A percentile compares a stretch with the other conserved stretches of the same genome.
phyloP scores from a whole-genome alignment of 169 alveolate genomes.

The Perkinsus marinus region DNA sequence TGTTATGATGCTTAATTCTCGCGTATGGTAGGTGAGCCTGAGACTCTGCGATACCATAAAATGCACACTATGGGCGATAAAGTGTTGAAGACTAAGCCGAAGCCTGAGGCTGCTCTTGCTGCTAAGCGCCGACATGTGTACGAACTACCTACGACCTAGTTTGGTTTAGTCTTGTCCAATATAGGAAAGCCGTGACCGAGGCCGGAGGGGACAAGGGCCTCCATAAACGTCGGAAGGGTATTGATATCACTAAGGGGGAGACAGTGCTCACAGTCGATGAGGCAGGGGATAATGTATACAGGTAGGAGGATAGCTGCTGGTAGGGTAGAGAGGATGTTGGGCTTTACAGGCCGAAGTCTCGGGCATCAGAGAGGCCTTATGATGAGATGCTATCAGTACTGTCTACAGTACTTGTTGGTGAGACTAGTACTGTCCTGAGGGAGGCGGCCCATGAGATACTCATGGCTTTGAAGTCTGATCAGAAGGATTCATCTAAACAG shows the following conservation, averaged over 20 bases:
- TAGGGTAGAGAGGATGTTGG: background rate
- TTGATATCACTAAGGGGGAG: slow-evolving; percentile 51
- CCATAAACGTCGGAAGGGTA: slow-evolving; percentile 2
- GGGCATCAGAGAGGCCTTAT: slow-evolving; percentile 68
- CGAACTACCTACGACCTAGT: slow-evolving; percentile 6
- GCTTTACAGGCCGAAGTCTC: slow-evolving; percentile 63
- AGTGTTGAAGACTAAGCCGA: slow-evolving; percentile 22
- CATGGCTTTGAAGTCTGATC: slow-evolving; percentile 62
- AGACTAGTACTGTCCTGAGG: slow-evolving; percentile 69
- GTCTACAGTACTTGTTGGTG: slow-evolving; percentile 72
- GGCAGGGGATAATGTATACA: slow-evolving; percentile 57
- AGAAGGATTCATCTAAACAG: background rate
- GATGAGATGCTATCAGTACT: slow-evolving; percentile 67
- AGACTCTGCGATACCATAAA: slow-evolving; percentile 72
- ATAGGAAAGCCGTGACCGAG: background rate
- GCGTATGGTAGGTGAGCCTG: slow-evolving; percentile 76
- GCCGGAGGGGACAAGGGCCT: slow-evolving; percentile 26
- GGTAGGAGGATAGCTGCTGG: slow-evolving; percentile 43
- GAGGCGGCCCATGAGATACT: slow-evolving; percentile 85
- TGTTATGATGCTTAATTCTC: too few species aligned
- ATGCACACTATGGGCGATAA: slow-evolving; percentile 82
- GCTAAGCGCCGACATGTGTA: background rate
- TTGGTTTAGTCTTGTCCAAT: background rate
- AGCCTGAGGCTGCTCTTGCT: background rate
- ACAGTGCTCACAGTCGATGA: slow-evolving; percentile 64